These are phyloP conservation scores for Metschnikowia noctiluminum DNA, from an alignment of 805 yeast genomes.

Conservation along the genomic window DNA sequence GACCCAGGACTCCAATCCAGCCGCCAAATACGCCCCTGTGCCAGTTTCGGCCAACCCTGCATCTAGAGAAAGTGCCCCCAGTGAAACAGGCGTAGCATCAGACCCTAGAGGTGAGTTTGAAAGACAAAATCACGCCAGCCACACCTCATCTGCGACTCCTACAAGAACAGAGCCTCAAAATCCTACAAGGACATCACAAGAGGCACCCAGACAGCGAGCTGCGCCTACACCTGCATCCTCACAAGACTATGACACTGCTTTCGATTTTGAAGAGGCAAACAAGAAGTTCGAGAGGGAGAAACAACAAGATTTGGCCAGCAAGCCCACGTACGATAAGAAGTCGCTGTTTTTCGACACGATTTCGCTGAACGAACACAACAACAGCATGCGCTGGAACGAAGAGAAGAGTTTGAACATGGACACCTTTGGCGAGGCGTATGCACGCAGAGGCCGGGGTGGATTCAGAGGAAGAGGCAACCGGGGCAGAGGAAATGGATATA, in stretches of 20 bases:
- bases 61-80: conserved; percentile 14
- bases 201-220: conserved; percentile 4
- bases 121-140: neutral
- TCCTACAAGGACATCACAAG: neutral
- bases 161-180: neutral
- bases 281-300: conserved; percentile 56
- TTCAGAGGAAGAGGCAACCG: conserved; percentile 33
- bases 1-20: conserved; percentile 9
- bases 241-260: conserved; percentile 45
- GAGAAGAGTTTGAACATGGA: conserved; percentile 73
- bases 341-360: conserved; percentile 88
- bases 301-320: conserved; percentile 30
- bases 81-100: conserved; percentile 3
- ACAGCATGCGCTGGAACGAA: conserved; percentile 60
- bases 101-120: neutral
- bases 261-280: conserved; percentile 72
- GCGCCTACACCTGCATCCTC: conserved; percentile 16
- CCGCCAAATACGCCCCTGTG: conserved; percentile 16
- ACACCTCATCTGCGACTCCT: neutral
- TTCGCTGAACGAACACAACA: conserved; percentile 51
- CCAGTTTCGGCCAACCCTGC: conserved; percentile 11
- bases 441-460: conserved; percentile 25
- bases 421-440: conserved; percentile 75
- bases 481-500: conserved; percentile 25
- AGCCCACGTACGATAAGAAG: conserved; percentile 59